phyloP scores from a whole-genome alignment of 192 early-diverging fungal species.

The Jimgerdemannia lactiflua region DNA sequence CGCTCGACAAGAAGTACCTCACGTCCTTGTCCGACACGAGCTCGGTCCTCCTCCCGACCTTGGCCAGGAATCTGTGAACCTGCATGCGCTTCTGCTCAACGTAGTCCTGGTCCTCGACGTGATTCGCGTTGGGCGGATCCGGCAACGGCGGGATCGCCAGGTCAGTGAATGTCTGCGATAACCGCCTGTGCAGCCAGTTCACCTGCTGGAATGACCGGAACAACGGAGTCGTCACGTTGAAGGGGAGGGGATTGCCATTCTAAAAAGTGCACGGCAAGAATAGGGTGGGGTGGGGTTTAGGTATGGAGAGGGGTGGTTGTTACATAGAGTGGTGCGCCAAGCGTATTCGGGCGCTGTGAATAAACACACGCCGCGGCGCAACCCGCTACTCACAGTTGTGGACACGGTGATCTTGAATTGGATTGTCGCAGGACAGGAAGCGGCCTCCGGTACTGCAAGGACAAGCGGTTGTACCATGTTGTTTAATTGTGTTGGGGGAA shows the following conservation, averaged over 20 bases:
- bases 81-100: slow-evolving; percentile 52
- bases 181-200: slow-evolving; percentile 43
- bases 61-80: slow-evolving; percentile 39
- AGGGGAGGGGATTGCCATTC: not conserved
- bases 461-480: not conserved
- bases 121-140: slow-evolving; percentile 31
- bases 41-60: slow-evolving; percentile 32
- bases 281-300: not conserved
- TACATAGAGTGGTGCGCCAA: not conserved
- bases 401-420: slow-evolving; percentile 48
- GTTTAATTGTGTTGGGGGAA: no score
- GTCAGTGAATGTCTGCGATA: slow-evolving; percentile 25
- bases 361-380: not conserved
- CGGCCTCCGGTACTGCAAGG: slow-evolving; percentile 47
- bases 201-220: slow-evolving; percentile 52
- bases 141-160: slow-evolving; percentile 44
- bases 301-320: not conserved
- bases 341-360: not conserved
- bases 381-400: slow-evolving; percentile 20
- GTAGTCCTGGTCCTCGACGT: slow-evolving; percentile 51
- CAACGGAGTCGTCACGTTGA: not conserved
- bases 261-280: not conserved
- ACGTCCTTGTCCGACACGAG: slow-evolving; percentile 32
- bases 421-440: slow-evolving; percentile 47
- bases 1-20: slow-evolving; percentile 49